Evolutionary conservation across 2,329 filamentous ascomycete species (phyloP).

Genomic region (Claviceps arundinis): DNA sequence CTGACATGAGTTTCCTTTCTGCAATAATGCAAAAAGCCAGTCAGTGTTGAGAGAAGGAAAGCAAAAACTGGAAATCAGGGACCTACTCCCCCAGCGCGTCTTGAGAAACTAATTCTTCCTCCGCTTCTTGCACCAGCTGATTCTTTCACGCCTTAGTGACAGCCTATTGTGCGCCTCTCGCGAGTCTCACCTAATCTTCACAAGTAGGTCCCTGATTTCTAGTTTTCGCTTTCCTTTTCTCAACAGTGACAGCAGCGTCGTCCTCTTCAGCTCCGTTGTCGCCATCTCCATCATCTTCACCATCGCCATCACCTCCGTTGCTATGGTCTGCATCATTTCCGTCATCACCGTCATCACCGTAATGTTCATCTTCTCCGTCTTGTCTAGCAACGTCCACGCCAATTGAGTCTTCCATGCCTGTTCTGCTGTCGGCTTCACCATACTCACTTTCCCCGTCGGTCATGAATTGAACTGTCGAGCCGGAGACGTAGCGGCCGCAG

Average conservation of each 20-base stretch:
- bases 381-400: not conserved
- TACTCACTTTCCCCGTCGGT: not conserved
- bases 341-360: no score
- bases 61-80: not conserved
- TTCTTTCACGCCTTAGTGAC: not conserved
- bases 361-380: no score
- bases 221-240: no score
- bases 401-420: not conserved
- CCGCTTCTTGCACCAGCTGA: constrained; percentile 1
- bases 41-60: not conserved
- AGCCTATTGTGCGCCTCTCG: no score
- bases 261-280: not conserved
- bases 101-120: not conserved
- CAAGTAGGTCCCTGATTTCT: no score
- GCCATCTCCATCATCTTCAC: not conserved
- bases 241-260: no score
- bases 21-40: not conserved
- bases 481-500: no score
- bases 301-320: no score
- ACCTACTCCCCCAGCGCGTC: constrained; percentile 2
- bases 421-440: not conserved
- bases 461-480: not conserved
- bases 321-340: no score
- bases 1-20: not conserved
- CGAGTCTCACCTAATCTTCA: no score